These are phyloP conservation scores for Leccinum subrobustum DNA, from an alignment of 1,284 basidiomycete species.

Conservation along the genomic window DNA sequence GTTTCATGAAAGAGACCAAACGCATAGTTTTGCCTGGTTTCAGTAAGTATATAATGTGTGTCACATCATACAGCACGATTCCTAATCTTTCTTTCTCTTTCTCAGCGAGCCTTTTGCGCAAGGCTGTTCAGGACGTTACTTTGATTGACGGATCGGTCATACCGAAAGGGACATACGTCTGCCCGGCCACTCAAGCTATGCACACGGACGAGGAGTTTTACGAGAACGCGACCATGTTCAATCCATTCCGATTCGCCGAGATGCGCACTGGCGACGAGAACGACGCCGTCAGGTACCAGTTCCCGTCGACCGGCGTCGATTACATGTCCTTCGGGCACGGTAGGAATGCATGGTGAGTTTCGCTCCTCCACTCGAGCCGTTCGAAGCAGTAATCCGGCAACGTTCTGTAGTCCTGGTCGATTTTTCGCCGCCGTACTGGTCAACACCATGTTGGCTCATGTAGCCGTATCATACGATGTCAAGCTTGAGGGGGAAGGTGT, in stretches of 20 bases:
- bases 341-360: conserved; percentile 19
- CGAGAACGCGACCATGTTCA: conserved; percentile 27
- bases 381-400: no score
- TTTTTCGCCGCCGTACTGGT: conserved; percentile 32
- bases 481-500: conserved; percentile 25
- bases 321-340: conserved; percentile 21
- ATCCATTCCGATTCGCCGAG: conserved; percentile 33
- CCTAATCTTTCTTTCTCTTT: neutral
- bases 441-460: conserved; percentile 31
- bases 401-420: conserved; percentile 28
- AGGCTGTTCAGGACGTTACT: conserved; percentile 35
- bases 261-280: conserved; percentile 10
- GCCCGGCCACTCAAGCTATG: conserved; percentile 20
- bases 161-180: conserved; percentile 36
- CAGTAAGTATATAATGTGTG: conserved; percentile 23
- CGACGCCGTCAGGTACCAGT: conserved; percentile 14
- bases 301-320: conserved; percentile 11
- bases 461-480: conserved; percentile 31
- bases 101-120: conserved; percentile 35
- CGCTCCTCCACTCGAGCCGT: neutral
- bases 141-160: conserved; percentile 42
- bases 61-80: neutral
- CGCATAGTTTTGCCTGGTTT: conserved; percentile 31
- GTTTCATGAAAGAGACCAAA: conserved; percentile 45
- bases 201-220: conserved; percentile 31